Evolutionary conservation across 257 asterid species (phyloP), one percentile per base, ranked within the genome.

Genomic region (Rhazya stricta): DNA sequence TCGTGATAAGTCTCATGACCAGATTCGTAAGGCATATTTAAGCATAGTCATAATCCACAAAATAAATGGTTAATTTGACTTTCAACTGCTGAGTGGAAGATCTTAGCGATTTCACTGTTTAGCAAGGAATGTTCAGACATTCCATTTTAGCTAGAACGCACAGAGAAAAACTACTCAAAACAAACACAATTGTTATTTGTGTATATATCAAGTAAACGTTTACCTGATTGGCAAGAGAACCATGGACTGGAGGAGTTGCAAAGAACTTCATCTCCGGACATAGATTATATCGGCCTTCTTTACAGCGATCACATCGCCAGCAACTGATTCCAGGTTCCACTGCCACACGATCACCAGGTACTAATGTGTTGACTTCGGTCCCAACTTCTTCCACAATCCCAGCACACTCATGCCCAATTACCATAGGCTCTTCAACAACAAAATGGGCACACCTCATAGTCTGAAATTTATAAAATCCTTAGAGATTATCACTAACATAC

Each of bases 371-470:
- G 62, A 84, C 83, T 72, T 84, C 83, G 46, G 78, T 73, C 4
- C 87, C 87, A 29, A 81, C 74, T 76, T 81, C 81, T 46, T 74
- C 83, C 60, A 84, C 66, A 54, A 81, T 71, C 30, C 87, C 87
- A n/a, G 87, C 87, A 60, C 87, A 81, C 76, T 84, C 85, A 32
- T 84, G 87, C 67, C 87, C 85, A 32, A 84, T 81, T 62, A 84
- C 83, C 87, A 80, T 84, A 0, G 85, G 83, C 37, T 76, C 81
- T 76, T 81, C 79, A 3, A 84, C 80, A 68, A 81, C 81, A 72
- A 78, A 84, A 76, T 58, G 72, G 13, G 86, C 82, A 48, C 77
- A 76, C 77, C 71, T 77, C 76, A 83, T 45, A 1, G 79, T 75
- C 83, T 79, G 76, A 23, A 23, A 74, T 57, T 56, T 36, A 29